A percentile compares a stretch with the other conserved stretches of the same genome.
Evolutionary conservation across 805 yeast genomes (phyloP).

Genomic region (Yamadazyma ubonensis): DNA sequence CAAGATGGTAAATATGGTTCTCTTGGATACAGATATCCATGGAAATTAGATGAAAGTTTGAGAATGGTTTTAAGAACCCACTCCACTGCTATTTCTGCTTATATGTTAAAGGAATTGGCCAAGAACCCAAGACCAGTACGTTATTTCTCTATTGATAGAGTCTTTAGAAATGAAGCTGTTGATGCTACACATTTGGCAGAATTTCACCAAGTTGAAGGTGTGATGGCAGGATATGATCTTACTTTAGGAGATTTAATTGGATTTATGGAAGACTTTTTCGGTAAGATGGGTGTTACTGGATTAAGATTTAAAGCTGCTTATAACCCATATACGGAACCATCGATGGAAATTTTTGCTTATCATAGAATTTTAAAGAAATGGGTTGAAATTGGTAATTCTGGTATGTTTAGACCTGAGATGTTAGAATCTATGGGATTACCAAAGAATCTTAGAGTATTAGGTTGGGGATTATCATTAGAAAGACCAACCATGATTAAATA

Average conservation of each 20-base stretch:
- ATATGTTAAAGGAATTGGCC: slow-evolving; percentile 84
- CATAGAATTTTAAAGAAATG: slow-evolving; percentile 92
- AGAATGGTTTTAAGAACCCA: slow-evolving; percentile 95
- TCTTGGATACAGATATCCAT: slow-evolving; percentile 96
- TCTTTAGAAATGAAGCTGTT: slow-evolving; percentile 98
- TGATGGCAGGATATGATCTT: slow-evolving; percentile 90
- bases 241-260: slow-evolving; percentile 96
- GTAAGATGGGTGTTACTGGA: slow-evolving; percentile 94
- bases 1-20: slow-evolving; percentile 90
- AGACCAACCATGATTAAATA: slow-evolving; percentile 99
- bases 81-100: slow-evolving; percentile 91
- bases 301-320: slow-evolving; percentile 98
- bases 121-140: slow-evolving; percentile 85
- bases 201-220: slow-evolving; percentile 99
- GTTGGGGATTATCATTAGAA: slow-evolving; percentile 96
- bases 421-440: slow-evolving; percentile 98
- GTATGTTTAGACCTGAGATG: slow-evolving; percentile 99
- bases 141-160: slow-evolving; percentile 94
- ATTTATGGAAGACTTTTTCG: slow-evolving; percentile 96
- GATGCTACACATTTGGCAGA: slow-evolving; percentile 99
- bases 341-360: slow-evolving; percentile 95
- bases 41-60: slow-evolving; percentile 89
- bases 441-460: slow-evolving; percentile 86
- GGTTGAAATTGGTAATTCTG: slow-evolving; percentile 99
- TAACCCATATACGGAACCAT: slow-evolving; percentile 99